Base-by-base conservation (phyloP, 2,329 filamentous ascomycete species). In the Canariomyces notabilis region DNA sequence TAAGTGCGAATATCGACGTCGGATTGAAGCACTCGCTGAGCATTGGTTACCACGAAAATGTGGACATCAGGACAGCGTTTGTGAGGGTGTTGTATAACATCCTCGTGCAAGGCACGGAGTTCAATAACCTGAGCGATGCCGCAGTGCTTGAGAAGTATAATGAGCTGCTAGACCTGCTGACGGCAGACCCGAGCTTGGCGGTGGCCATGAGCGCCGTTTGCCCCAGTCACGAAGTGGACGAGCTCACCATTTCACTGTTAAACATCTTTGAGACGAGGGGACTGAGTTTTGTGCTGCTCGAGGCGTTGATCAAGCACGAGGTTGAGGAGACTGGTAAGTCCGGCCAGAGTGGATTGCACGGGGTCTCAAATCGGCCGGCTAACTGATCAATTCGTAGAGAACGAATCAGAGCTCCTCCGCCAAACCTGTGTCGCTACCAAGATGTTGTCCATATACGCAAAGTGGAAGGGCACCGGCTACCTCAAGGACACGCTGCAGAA, bases 1-100 rank as follows among this genome's bases (percentile, higher is more conserved):
- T 86, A 6, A 85, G 82, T 57, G 81, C 82, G 3, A 86, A 86
- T 53, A 83, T 86, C 23, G 82, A 86, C 55, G 81, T 86, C 31
- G 82, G 82, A 2, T 64, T 86, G 38, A 85, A 86, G 59, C 80
- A 85, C 59, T 85, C 81, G 2, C 65, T 86, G 12, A 81, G 78
- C 50, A 84, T 86, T 49, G 82, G 82, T 11, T 86, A 86, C 57
- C 80, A 86, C 56, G 80, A 84, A 55, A 83, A 84, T 55, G 69
- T 82, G 23, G 80, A 85, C 55, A 84, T 85, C 48, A 74, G 82
- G 42, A 84, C 80, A 5, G 82, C 82, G 2, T 85, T 86, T 58
- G 76, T 86, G 49, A 82, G 80, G 53, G 82, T 86, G 14, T 69
- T 86, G 5, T 83, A 80, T 59, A 85, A 85, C 59, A 85, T 86